A percentile compares a stretch with the other conserved stretches of the same genome.
Evolutionary conservation across 352 stramenopile species (phyloP).

Genomic region (Phytophthora cactorum): DNA sequence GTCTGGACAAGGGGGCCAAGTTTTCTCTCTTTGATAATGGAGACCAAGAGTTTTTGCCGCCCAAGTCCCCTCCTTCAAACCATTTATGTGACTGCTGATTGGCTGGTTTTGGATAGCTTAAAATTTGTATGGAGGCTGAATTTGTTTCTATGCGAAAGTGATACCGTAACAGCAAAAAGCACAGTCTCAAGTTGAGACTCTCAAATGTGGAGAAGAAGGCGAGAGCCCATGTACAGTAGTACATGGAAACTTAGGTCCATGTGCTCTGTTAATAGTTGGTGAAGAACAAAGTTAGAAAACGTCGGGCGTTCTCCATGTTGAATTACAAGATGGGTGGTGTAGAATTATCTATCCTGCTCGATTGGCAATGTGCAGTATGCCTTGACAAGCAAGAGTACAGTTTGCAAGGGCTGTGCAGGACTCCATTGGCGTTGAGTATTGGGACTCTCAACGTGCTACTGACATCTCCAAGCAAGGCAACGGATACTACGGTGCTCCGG

Average conservation of each 20-base stretch:
- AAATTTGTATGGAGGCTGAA: not conserved
- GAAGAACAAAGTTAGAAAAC: too few relatives aligned
- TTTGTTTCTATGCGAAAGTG: not conserved
- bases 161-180: not conserved
- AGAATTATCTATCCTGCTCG: not conserved
- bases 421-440: too few relatives aligned
- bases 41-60: conserved; percentile 27
- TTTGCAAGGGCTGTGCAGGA: too few relatives aligned
- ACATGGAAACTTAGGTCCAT: too few relatives aligned
- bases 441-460: too few relatives aligned
- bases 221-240: too few relatives aligned
- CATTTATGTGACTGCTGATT: not conserved
- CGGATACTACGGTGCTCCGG: too few relatives aligned
- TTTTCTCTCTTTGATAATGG: conserved; percentile 23
- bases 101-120: conserved; percentile 3
- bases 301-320: not conserved
- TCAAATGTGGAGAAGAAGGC: not conserved
- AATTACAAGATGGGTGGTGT: not conserved
- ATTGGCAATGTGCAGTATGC: not conserved
- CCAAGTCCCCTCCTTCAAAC: conserved; percentile 12
- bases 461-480: too few relatives aligned
- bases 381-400: too few relatives aligned
- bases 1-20: not conserved
- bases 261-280: too few relatives aligned
- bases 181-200: not conserved